A percentile compares a stretch with the other conserved stretches of the same genome.
phyloP scores from a whole-genome alignment of 2,329 filamentous ascomycete genomes.

The Cytospora chrysosperma region DNA sequence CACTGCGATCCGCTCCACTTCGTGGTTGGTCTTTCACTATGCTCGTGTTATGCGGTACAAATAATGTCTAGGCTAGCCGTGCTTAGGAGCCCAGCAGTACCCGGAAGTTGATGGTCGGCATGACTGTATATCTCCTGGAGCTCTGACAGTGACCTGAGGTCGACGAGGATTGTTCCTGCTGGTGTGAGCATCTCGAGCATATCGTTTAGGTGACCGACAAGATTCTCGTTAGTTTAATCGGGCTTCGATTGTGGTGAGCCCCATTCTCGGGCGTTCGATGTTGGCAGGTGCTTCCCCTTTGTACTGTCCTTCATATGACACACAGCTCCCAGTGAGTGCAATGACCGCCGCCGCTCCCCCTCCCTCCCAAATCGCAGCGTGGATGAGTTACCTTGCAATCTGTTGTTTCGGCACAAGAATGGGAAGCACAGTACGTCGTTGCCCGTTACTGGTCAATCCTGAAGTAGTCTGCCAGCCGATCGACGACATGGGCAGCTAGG shows the following conservation, averaged over 20 bases:
- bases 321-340: no score
- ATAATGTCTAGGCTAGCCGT: conserved; percentile 48
- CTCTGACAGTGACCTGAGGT: conserved; percentile 46
- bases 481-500: conserved; percentile 50
- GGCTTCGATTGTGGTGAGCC: conserved; percentile 34
- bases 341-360: no score
- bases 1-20: conserved; percentile 48
- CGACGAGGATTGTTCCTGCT: conserved; percentile 47
- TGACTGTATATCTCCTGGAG: conserved; percentile 53
- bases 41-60: conserved; percentile 52
- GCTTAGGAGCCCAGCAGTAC: conserved; percentile 48
- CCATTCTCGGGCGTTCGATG: conserved; percentile 44
- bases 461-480: conserved; percentile 55
- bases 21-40: conserved; percentile 46
- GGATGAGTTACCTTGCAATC: conserved; percentile 46
- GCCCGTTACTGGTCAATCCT: conserved; percentile 47
- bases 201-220: conserved; percentile 50
- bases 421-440: conserved; percentile 54
- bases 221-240: conserved; percentile 44
- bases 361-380: not conserved
- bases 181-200: conserved; percentile 51
- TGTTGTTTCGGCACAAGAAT: conserved; percentile 49
- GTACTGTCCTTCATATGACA: conserved; percentile 34
- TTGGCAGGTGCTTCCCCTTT: conserved; percentile 43
- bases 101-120: conserved; percentile 50